Evolutionary conservation across 768 basidiomycete species (phyloP), one percentile per base, ranked within the genome.

Genomic region (Podaxis rugospora): DNA sequence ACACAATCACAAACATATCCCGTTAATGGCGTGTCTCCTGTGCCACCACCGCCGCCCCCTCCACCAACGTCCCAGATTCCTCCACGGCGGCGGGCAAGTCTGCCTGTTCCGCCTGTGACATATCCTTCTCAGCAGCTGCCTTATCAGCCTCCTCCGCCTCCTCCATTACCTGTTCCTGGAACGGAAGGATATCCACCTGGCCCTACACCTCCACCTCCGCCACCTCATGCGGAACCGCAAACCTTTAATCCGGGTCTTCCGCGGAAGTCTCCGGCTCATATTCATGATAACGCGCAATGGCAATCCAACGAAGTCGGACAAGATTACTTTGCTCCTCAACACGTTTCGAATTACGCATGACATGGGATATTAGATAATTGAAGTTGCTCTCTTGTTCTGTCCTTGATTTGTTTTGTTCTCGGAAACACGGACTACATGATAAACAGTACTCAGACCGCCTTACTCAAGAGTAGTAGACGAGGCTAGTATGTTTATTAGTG

Each of bases 101-200:
- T 88, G 21, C 85, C 83, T 55, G 78, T 78, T 35, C 82, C 79
- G 25, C 84, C 80, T 11, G 64, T 74, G 23, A 73, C 72, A 57
- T 79, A 80, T 57, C 76, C 77, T 51, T 73, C 77, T 52, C 71
- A 69, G 55, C 73, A 72, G 35, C 68, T 68, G 50, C 71, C 72
- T 18, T 71, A 70, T 61, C 69, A 68, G 39, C 55, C 69, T 2
- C 75, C 76, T 44, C 74, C 74, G n/a, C 82, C 80, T 28, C 75
- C 75, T 18, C 69, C 73, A 18, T 70, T 70, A 32, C 63, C 62
- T 53, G 25, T 63, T 37, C 57, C 59, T 21, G 66, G 37, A 36
- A 44, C 72, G 54, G 71, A 71, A 14, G 66, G 72, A 52, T 72
- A 69, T 65, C 61, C 68, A 56, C 65, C 69, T 32, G 69, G 68